phyloP scores from a whole-genome alignment of 805 yeast genomes.

The Ogataea kodamae region DNA sequence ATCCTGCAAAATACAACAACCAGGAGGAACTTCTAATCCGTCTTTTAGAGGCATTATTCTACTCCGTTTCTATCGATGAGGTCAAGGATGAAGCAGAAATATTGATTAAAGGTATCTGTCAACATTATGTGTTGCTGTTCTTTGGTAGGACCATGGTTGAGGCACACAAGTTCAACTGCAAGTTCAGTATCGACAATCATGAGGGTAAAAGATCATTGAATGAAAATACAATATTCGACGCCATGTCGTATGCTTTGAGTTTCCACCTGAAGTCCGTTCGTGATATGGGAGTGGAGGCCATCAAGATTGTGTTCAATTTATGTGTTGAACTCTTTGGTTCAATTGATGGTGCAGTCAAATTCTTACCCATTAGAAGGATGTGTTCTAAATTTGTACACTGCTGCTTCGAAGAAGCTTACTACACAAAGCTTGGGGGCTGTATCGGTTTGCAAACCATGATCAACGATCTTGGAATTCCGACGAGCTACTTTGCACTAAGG shows the following conservation, averaged over 20 bases:
- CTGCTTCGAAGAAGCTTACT: constrained; percentile 86
- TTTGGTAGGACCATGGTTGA: constrained; percentile 70
- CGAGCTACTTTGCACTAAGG: constrained; percentile 67
- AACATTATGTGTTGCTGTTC: constrained; percentile 76
- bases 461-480: constrained; percentile 62
- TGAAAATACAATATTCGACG: constrained; percentile 68
- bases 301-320: constrained; percentile 57
- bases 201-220: constrained; percentile 73
- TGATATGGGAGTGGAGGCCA: constrained; percentile 64
- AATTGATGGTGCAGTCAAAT: constrained; percentile 59
- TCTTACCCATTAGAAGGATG: constrained; percentile 72
- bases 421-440: constrained; percentile 84
- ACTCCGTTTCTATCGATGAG: constrained; percentile 71
- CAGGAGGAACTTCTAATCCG: constrained; percentile 65
- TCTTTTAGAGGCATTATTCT: constrained; percentile 68
- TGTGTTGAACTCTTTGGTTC: constrained; percentile 67
- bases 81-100: constrained; percentile 61
- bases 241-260: constrained; percentile 75
- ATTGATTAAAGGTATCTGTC: constrained; percentile 63
- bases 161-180: constrained; percentile 60
- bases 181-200: constrained; percentile 71
- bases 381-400: constrained; percentile 83
- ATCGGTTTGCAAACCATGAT: constrained; percentile 75
- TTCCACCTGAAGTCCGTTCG: constrained; percentile 70
- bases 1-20: constrained; percentile 46